A percentile compares a stretch with the other conserved stretches of the same genome.
Evolutionary conservation across 805 yeast species (phyloP).

Genomic region (Starmera quercuum): DNA sequence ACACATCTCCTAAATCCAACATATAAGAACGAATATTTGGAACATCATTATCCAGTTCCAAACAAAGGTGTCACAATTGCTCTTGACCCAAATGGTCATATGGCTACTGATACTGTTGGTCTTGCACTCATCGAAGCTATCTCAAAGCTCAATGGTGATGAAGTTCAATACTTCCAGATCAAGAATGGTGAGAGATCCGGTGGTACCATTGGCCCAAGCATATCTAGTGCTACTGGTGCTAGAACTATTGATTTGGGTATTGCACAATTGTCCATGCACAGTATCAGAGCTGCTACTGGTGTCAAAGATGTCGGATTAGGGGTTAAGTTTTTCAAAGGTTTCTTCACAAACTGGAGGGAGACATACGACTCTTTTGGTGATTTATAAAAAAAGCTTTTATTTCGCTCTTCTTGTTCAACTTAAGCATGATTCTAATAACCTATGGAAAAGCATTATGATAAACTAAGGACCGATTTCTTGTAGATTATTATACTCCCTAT

Average conservation of each 20-base stretch:
- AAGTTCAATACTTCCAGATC: conserved; percentile 76
- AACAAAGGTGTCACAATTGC: conserved; percentile 68
- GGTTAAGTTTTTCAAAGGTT: conserved; percentile 62
- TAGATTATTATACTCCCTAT: too few relatives aligned
- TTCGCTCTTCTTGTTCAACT: too few relatives aligned
- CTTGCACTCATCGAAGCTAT: conserved; percentile 62
- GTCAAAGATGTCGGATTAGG: conserved; percentile 72
- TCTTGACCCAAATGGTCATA: conserved; percentile 71
- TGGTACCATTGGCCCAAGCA: conserved; percentile 79
- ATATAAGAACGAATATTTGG: conserved; percentile 59
- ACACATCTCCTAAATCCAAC: conserved; percentile 79
- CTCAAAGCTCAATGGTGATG: conserved; percentile 57
- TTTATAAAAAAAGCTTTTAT: conserved; percentile 20
- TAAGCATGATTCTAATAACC: too few relatives aligned
- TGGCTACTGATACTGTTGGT: conserved; percentile 78
- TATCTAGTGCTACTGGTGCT: conserved; percentile 59
- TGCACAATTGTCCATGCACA: conserved; percentile 81
- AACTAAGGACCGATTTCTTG: too few relatives aligned
- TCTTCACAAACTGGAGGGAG: conserved; percentile 59
- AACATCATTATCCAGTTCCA: conserved; percentile 73
- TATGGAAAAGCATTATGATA: too few relatives aligned
- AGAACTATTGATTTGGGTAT: conserved; percentile 77
- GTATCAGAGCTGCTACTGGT: conserved; percentile 76
- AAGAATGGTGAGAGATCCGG: conserved; percentile 83
- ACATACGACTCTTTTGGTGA: conserved; percentile 47